Evolutionary conservation across 768 basidiomycete species (phyloP).

Genomic region (Mycena metata): DNA sequence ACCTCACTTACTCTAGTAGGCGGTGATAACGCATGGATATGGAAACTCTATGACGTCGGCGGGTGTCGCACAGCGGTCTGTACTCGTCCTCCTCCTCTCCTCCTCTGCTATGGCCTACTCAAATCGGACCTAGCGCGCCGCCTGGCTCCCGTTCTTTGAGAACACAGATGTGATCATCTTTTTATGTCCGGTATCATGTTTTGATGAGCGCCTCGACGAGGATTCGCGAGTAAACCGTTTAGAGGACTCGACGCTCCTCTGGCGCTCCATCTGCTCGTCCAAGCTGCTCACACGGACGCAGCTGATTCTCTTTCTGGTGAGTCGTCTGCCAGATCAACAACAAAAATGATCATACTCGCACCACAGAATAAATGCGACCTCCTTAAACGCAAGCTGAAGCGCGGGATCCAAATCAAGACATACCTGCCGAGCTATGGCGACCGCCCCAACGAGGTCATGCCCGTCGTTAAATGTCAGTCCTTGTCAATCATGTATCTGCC

Average conservation of each 20-base stretch:
- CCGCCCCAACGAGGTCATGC: slow-evolving; percentile 73
- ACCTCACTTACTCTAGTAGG: slow-evolving; percentile 37
- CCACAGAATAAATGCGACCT: slow-evolving; percentile 73
- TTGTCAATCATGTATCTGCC: not conserved
- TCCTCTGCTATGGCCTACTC: slow-evolving; percentile 10
- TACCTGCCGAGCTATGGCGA: slow-evolving; percentile 78
- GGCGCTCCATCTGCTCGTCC: slow-evolving; percentile 78
- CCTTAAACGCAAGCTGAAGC: slow-evolving; percentile 72
- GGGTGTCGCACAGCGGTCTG: slow-evolving; percentile 77
- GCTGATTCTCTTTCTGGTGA: slow-evolving; percentile 68
- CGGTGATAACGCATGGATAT: slow-evolving; percentile 62
- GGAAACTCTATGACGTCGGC: slow-evolving; percentile 85
- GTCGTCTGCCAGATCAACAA: not conserved
- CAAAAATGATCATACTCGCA: not conserved
- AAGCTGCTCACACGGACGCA: slow-evolving; percentile 72
- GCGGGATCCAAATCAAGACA: slow-evolving; percentile 67
- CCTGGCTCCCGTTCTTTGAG: slow-evolving; percentile 87
- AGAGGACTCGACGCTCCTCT: slow-evolving; percentile 79
- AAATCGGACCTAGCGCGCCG: slow-evolving; percentile 65
- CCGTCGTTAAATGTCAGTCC: slow-evolving; percentile 73
- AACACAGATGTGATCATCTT: slow-evolving; percentile 86
- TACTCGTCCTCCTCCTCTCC: slow-evolving; percentile 20
- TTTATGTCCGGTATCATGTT: slow-evolving; percentile 84
- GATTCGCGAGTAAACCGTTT: slow-evolving; percentile 79
- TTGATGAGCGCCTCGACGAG: slow-evolving; percentile 81